Evolutionary conservation across 176 grass and related monocot species (phyloP), one percentile per base, ranked within the genome.

Genomic region (Oryza glumipatula): DNA sequence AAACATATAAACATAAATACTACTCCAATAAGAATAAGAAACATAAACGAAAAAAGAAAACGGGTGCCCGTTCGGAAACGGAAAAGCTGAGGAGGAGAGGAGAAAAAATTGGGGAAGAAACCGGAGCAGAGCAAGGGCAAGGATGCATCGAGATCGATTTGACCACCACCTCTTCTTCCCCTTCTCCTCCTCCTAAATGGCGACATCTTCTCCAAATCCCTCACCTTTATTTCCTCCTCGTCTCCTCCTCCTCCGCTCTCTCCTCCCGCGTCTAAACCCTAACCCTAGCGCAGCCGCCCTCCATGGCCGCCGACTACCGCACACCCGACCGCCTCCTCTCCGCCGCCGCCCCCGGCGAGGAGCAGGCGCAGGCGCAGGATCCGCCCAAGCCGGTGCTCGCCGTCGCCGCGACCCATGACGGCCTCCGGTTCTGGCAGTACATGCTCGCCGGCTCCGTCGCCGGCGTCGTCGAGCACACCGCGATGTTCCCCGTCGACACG

Each of bases 361-460:
- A 32, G 30, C 30, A 4, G 4, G 86, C 83, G 81, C 82, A 74
- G 22, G 38, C 65, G 6, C 89, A 71, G 44, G 89, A 74, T 11
- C 49, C 76, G 43, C 54, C 85, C 76, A 80, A 81, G 44, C 76
- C 89, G 51, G 85, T 66, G 76, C 70, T 89, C 4, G 17, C 9
- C 82, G 65, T 21, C 58, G 78, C 77, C 39, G 77, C 92, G 7
- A 84, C 86, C 17, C 92, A 94, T 74, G 92, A 97, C 63, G 92
- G 92, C 6, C 92, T 97, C 77, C 85, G 85, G 2, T 97, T 97
- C 86, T 97, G 92, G 88, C 95, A 97, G 73, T 97, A 94, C 86
- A 97, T 97, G 95, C 92, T 92, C 71, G 92, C 95, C 48, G 95
- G 95, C 65, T 97, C 95, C 75, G 86, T 94, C 77, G 95, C 95